These are phyloP conservation scores for Polychaeton citri DNA, from an alignment of 2,329 filamentous ascomycete genomes.

Conservation along the genomic window DNA sequence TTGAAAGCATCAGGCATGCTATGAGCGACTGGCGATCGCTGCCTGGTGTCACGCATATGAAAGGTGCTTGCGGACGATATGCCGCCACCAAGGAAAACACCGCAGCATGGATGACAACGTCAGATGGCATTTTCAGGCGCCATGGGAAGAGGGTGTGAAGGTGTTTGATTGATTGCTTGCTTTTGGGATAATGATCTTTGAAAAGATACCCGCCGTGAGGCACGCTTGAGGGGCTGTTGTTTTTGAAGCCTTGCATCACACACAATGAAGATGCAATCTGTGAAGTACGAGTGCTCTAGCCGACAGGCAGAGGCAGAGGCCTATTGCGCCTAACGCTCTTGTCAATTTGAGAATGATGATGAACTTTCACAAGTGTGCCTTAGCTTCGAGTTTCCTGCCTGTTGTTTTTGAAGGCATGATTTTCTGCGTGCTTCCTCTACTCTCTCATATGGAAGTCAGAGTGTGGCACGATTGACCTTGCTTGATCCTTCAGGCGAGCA, in stretches of 20 bases:
- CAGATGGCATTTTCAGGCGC: too few relatives aligned
- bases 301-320: constrained; percentile 16
- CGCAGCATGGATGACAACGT: too few relatives aligned
- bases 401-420: constrained; percentile 6
- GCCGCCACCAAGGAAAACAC: too few relatives aligned
- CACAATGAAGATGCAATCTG: constrained; percentile 8
- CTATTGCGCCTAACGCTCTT: constrained; percentile 5
- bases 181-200: too few relatives aligned
- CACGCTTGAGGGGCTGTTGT: constrained; percentile 10
- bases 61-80: too few relatives aligned
- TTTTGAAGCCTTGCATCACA: constrained; percentile 13
- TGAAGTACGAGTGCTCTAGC: constrained; percentile 15
- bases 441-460: background rate
- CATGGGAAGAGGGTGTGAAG: too few relatives aligned
- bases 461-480: too few relatives aligned
- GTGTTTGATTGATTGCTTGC: too few relatives aligned
- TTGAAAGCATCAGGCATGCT: constrained; percentile 14
- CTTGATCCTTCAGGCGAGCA: too few relatives aligned
- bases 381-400: constrained; percentile 7
- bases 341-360: background rate
- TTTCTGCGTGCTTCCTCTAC: background rate
- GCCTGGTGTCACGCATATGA: too few relatives aligned
- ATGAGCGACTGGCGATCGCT: constrained; percentile 1
- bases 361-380: constrained; percentile 1
- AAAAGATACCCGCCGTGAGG: constrained; percentile 1